Evolutionary conservation across 495 filamentous ascomycete species (phyloP).

Genomic region (Venustampulla echinocandica): DNA sequence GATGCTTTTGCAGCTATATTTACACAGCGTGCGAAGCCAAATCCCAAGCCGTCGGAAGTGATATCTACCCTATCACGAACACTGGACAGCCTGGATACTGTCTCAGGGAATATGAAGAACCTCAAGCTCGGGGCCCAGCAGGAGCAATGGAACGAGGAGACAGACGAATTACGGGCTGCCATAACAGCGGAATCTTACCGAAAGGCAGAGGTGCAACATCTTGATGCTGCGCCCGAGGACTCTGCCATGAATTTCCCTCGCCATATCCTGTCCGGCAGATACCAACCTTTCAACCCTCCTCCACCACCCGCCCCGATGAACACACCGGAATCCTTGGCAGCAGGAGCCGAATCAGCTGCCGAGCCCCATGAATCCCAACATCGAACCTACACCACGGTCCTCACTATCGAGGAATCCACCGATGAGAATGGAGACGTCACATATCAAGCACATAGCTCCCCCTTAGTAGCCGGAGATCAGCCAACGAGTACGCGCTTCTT

Average conservation of each 20-base stretch:
- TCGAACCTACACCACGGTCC: conserved; percentile 65
- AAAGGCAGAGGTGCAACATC: conserved; percentile 41
- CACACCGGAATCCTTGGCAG: conserved; percentile 31
- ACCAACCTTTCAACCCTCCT: conserved; percentile 70
- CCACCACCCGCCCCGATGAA: conserved; percentile 58
- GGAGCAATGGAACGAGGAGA: conserved; percentile 32
- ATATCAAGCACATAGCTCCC: conserved; percentile 42
- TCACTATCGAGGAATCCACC: conserved; percentile 73
- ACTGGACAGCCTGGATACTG: conserved; percentile 56
- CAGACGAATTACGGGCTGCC: conserved; percentile 38
- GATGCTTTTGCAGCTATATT: conserved; percentile 79
- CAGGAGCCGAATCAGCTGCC: conserved; percentile 22
- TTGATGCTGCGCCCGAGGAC: conserved; percentile 35
- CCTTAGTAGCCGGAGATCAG: conserved; percentile 35
- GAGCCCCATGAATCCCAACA: conserved; percentile 32
- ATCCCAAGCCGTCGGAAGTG: conserved; percentile 47
- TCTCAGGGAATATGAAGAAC: conserved; percentile 4
- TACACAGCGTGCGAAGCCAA: conserved; percentile 43
- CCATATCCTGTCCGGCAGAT: conserved; percentile 43
- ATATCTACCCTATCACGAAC: conserved; percentile 69
- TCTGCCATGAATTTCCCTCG: conserved; percentile 19
- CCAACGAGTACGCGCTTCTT: conserved; percentile 33
- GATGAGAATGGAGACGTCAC: conserved; percentile 58
- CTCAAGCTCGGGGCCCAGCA: conserved; percentile 14
- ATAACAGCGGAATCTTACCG: conserved; percentile 36